Percentiles rank a stretch among this genome's conserved stretches.
Conservation (phyloP, 169 alveolate genomes). For the Plasmodium ovale region DNA sequence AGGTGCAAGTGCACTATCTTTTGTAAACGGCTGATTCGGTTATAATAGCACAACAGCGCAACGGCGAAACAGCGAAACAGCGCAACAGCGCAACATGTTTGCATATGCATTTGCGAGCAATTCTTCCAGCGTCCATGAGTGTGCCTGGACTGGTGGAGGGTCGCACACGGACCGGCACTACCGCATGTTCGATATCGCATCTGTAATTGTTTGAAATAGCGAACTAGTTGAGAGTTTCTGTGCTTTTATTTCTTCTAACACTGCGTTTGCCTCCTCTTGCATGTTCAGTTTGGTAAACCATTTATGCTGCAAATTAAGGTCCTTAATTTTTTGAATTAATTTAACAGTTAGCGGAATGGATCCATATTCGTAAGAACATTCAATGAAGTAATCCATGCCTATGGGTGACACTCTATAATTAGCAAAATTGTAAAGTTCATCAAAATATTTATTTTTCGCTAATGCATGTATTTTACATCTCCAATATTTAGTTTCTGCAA, state of each 20-base stretch:
- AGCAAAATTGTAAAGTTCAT: conserved; percentile 78
- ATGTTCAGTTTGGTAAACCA: conserved; percentile 56
- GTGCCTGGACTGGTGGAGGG: too few relatives aligned
- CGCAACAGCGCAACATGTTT: too few relatives aligned
- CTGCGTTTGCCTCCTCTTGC: conserved; percentile 53
- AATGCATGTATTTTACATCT: conserved; percentile 77
- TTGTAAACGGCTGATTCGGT: too few relatives aligned
- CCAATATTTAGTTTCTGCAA: conserved; percentile 80
- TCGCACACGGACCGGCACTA: conserved; percentile 8
- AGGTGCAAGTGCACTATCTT: too few relatives aligned
- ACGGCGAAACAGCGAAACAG: too few relatives aligned
- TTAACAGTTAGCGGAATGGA: conserved; percentile 41
- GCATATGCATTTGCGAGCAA: too few relatives aligned
- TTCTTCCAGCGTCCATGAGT: too few relatives aligned
- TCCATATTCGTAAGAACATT: conserved; percentile 50
- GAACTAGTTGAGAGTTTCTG: conserved; percentile 51
- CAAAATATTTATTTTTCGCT: conserved; percentile 78
- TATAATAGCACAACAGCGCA: too few relatives aligned
- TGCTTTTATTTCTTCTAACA: conserved; percentile 54
- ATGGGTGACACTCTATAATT: conserved; percentile 78
- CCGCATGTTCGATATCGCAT: conserved; percentile 71
- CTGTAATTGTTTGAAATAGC: conserved; percentile 54
- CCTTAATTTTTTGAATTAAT: conserved; percentile 68
- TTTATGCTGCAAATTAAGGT: conserved; percentile 37
- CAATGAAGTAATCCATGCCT: conserved; percentile 80